Conservation (phyloP, 164 flowering plant genomes). For the Houttuynia cordata region DNA sequence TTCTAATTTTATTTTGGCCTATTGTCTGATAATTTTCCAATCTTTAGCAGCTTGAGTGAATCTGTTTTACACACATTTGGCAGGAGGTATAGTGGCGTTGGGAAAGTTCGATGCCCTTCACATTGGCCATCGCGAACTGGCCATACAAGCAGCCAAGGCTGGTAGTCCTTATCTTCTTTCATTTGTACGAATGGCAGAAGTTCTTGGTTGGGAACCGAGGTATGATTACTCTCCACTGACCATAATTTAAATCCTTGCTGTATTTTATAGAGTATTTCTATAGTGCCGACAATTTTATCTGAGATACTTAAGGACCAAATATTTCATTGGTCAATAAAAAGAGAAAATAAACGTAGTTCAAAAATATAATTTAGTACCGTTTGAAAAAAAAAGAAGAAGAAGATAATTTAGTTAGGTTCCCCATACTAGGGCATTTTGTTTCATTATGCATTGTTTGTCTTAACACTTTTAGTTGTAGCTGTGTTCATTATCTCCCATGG, state of each 20-base stretch:
- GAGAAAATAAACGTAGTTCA: no score
- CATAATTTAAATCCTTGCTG: no score
- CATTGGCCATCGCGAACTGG: conserved; percentile 94
- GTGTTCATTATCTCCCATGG: no score
- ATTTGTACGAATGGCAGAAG: conserved; percentile 92
- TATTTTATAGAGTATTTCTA: background rate
- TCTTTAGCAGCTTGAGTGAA: background rate
- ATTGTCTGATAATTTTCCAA: no score
- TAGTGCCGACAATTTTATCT: background rate
- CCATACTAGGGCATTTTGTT: background rate
- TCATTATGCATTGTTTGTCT: background rate
- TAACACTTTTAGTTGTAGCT: no score
- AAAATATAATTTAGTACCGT: no score
- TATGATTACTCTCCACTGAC: conserved; percentile 10
- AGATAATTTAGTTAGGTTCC: no score
- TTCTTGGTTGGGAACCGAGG: conserved; percentile 96
- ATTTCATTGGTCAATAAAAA: no score
- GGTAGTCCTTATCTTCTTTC: conserved; percentile 82
- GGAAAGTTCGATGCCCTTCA: conserved; percentile 99
- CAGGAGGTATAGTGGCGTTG: conserved; percentile 89
- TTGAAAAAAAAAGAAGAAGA: no score
- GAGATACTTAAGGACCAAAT: no score
- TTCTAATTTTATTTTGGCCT: no score
- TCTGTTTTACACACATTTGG: conserved; percentile 1
- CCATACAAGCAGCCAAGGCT: conserved; percentile 76